Conservation (phyloP, 495 filamentous ascomycete species). For the Pseudomonodictys pantanalensis region DNA sequence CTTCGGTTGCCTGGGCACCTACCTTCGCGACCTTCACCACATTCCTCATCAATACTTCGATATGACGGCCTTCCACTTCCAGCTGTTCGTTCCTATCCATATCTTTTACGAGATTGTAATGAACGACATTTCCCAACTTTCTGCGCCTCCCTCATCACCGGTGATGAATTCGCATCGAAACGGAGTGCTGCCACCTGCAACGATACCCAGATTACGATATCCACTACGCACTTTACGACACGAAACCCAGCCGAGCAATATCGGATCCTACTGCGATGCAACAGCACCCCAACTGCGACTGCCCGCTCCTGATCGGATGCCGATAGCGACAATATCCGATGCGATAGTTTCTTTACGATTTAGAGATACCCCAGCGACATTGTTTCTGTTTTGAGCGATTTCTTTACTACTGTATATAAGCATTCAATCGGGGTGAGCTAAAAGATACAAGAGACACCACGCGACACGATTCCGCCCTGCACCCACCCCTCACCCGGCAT, state of each 20-base stretch:
- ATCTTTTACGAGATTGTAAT: slow-evolving; percentile 1
- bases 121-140: neutral
- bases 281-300: neutral
- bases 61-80: neutral
- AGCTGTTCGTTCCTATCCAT: too few species aligned
- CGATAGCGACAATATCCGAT: neutral
- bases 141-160: neutral
- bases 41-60: too few species aligned
- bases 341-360: neutral
- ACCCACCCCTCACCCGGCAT: too few species aligned
- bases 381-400: neutral
- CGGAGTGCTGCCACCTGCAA: neutral
- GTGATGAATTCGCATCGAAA: neutral
- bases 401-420: neutral
- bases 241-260: neutral
- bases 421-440: neutral
- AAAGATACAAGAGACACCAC: neutral
- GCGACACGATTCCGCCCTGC: neutral
- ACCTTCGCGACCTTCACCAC: neutral
- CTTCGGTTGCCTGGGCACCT: too few species aligned
- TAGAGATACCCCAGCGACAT: neutral
- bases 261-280: neutral
- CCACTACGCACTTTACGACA: neutral
- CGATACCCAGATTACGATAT: neutral
- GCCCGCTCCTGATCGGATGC: neutral